phyloP scores from a whole-genome alignment of 768 basidiomycete genomes.

The Lactifluus rugatus region DNA sequence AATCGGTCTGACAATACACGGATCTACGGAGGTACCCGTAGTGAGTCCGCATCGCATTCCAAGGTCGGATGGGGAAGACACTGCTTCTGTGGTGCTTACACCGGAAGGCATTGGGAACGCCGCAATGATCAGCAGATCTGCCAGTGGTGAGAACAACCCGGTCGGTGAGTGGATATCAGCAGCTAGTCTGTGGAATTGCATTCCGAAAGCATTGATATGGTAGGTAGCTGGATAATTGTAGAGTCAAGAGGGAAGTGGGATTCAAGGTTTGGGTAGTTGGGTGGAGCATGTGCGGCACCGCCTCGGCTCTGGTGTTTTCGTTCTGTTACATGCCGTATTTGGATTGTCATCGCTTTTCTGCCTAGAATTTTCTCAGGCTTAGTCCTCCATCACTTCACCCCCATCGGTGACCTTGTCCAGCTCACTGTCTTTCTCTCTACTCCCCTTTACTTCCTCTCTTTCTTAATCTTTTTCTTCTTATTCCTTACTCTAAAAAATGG shows the following conservation, averaged over 20 bases:
- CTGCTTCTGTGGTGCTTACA: constrained; percentile 31
- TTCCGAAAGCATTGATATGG: neutral
- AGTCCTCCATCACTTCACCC: neutral
- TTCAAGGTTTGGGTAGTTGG: constrained; percentile 30
- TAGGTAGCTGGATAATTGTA: constrained; percentile 33
- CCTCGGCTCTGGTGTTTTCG: neutral
- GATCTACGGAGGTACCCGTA: constrained; percentile 38
- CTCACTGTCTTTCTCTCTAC: constrained; percentile 12
- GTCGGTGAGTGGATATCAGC: neutral
- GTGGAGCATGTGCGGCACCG: neutral
- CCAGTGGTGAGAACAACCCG: neutral
- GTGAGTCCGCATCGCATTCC: constrained; percentile 35
- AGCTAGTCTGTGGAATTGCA: neutral
- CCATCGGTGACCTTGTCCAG: neutral
- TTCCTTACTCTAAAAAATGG: constrained; percentile 13
- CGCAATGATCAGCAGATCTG: neutral
- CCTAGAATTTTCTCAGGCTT: neutral
- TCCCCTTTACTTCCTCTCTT: constrained; percentile 5
- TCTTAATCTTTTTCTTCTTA: neutral
- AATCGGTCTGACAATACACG: constrained; percentile 37
- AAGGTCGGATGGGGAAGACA: constrained; percentile 43
- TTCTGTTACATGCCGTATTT: neutral
- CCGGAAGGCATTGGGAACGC: constrained; percentile 5
- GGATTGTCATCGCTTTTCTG: neutral
- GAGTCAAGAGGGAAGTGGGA: constrained; percentile 39